A percentile compares a stretch with the other conserved stretches of the same genome.
These are phyloP conservation scores for Vararia minispora DNA, from an alignment of 768 basidiomycete species.

Conservation along the genomic window DNA sequence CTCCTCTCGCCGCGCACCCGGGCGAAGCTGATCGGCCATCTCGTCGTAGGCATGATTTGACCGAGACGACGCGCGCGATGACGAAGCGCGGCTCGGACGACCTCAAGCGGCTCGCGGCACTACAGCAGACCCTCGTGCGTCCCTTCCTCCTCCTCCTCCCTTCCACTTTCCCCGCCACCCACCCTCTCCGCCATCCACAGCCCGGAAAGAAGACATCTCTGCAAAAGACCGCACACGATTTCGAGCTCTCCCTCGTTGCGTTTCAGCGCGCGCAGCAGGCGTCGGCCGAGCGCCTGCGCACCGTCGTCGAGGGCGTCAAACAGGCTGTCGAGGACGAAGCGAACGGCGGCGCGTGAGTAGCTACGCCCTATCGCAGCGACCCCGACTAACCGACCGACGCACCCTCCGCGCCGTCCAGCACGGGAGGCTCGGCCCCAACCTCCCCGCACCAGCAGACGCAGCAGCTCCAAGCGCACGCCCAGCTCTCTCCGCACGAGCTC, in stretches of 20 bases:
- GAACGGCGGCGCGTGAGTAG: slow-evolving; percentile 21
- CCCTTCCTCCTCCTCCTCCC: background rate
- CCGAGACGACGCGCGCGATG: slow-evolving; percentile 90
- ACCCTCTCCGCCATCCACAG: slow-evolving; percentile 27
- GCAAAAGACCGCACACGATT: slow-evolving; percentile 89
- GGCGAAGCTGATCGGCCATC: too few relatives aligned
- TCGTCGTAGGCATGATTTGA: slow-evolving; percentile 71
- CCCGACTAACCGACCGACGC: background rate
- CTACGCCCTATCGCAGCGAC: slow-evolving; percentile 3
- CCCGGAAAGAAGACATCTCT: slow-evolving; percentile 73
- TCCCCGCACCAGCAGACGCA: slow-evolving; percentile 20
- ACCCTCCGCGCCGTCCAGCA: too few relatives aligned
- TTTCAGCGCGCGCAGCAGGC: slow-evolving; percentile 89
- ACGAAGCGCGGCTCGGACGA: slow-evolving; percentile 90
- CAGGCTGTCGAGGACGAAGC: slow-evolving; percentile 71
- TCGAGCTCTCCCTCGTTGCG: slow-evolving; percentile 78
- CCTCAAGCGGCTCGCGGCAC: slow-evolving; percentile 73
- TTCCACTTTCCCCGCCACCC: too few relatives aligned
- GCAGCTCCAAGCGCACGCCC: slow-evolving; percentile 60
- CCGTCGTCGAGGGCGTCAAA: slow-evolving; percentile 80
- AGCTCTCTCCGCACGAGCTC: slow-evolving; percentile 83
- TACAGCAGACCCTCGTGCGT: slow-evolving; percentile 52
- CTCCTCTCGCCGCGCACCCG: too few relatives aligned
- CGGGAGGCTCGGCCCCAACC: too few relatives aligned
- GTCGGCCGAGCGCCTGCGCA: slow-evolving; percentile 83